phyloP scores from a whole-genome alignment of 306 rosid species.

The Acacia acuminata region DNA sequence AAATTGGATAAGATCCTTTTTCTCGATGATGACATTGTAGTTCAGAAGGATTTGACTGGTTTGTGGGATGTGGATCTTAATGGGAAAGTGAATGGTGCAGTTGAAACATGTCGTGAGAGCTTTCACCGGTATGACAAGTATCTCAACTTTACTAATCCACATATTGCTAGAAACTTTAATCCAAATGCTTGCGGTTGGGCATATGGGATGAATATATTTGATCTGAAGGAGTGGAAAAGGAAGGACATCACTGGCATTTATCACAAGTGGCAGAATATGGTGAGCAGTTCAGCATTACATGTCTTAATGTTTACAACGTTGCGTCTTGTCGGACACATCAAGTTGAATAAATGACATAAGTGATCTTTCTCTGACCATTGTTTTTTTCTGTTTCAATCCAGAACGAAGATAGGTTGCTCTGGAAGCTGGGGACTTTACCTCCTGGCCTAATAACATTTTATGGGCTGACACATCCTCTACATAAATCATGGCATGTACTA shows the following conservation, averaged over 20 bases:
- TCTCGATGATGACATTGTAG: constrained; percentile 98
- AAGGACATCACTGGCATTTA: constrained; percentile 90
- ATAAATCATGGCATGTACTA: constrained; percentile 94
- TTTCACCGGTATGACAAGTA: constrained; percentile 96
- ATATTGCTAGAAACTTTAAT: constrained; percentile 80
- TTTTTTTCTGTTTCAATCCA: constrained; percentile 32
- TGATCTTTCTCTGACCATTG: constrained; percentile 15
- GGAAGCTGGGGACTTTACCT: constrained; percentile 97
- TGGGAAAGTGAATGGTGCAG: constrained; percentile 96
- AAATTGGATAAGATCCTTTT: constrained; percentile 86
- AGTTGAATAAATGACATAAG: not conserved
- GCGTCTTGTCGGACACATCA: not conserved
- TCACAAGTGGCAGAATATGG: constrained; percentile 99
- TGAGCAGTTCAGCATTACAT: constrained; percentile 44
- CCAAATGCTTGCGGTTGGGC: constrained; percentile 99
- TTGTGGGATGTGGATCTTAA: constrained; percentile 81
- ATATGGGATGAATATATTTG: constrained; percentile 95
- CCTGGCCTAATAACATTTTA: constrained; percentile 95
- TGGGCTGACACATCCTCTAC: constrained; percentile 79
- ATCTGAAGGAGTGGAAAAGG: constrained; percentile 91
- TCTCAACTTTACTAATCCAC: constrained; percentile 87
- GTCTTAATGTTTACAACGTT: not conserved
- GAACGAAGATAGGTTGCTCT: constrained; percentile 91
- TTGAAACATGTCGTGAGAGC: constrained; percentile 95
- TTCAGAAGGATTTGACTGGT: constrained; percentile 93